Base-by-base conservation (phyloP, 2,329 filamentous ascomycete genomes). In the Aspergillus costaricaensis region DNA sequence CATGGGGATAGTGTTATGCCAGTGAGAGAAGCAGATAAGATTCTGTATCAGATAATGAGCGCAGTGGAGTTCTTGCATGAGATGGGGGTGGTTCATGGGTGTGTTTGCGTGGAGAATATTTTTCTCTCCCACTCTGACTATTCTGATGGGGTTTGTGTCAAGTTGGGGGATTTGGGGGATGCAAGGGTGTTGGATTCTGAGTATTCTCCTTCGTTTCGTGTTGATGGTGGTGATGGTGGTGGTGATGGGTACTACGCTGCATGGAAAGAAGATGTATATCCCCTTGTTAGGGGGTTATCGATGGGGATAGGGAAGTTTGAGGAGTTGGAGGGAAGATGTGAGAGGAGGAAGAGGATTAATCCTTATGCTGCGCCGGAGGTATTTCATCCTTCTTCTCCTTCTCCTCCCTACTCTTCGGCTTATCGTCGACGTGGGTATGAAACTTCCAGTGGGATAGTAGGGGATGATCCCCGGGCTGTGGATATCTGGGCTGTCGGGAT, bases 81-180 rank as follows among this genome's bases (percentile, higher is more conserved):
- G 2, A 82, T 91, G 27, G 90, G 89, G 48, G 92, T 96, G 69
- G 93, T 97, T 0, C 94, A 98, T 75, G 90, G 94, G 51, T 93
- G 97, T 70, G 85, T 98, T 68, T 97, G 96, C 73, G 92, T 94
- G 0, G 93, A 97, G 70, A 97, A 97, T 65, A 95, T 97, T 48
- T 82, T 98, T 0, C 90, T 97, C 61, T 85, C 21, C 21, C 21
- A 23, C 21, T 23, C 21, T 23, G 4, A 23, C 21, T 23, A 23
- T 23, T 23, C 21, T 23, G 21, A 23, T 10, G 14, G 44, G 44
- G n/a, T 44, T 57, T 91, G 92, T 63, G 90, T 96, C 25, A 95
- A 96, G 66, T 93, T 98, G 62, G 92, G 93, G 9, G 94, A 97
- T 67, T 97, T 98, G 72, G 94, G 93, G 94, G 44, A 67, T 23